Evolutionary conservation across 139 green algal species (phyloP).

Genomic region (Nannochloris sp.): DNA sequence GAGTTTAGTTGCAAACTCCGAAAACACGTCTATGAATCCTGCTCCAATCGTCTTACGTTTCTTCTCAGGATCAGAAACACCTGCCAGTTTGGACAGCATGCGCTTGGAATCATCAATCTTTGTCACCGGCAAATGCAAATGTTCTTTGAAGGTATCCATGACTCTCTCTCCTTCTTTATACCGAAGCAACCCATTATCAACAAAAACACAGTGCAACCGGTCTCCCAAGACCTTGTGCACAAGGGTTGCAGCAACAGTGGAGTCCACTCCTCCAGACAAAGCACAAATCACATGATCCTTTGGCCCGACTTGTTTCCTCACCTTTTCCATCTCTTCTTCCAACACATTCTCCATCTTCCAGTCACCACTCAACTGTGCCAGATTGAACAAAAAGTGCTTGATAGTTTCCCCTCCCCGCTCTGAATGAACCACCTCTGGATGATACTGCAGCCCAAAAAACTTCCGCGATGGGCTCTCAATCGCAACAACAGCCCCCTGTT

Average conservation of each 20-base stretch:
- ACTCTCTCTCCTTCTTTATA: constrained; percentile 89
- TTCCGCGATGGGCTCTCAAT: constrained; percentile 70
- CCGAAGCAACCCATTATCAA: constrained; percentile 96
- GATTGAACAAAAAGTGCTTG: constrained; percentile 78
- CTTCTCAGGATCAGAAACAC: constrained; percentile 85
- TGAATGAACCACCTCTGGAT: constrained; percentile 93
- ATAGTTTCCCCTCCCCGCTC: constrained; percentile 76
- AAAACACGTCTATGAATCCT: constrained; percentile 92
- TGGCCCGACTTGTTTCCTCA: constrained; percentile 65
- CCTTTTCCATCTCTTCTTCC: constrained; percentile 78
- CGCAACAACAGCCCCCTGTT: constrained; percentile 85
- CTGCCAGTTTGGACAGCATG: constrained; percentile 43
- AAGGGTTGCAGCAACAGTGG: constrained; percentile 88
- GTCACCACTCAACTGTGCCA: constrained; percentile 58
- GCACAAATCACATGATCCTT: constrained; percentile 95
- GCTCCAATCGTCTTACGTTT: constrained; percentile 96
- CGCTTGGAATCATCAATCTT: constrained; percentile 72
- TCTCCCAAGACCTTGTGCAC: constrained; percentile 94
- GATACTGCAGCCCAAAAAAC: constrained; percentile 95
- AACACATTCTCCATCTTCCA: constrained; percentile 97
- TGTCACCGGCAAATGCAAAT: constrained; percentile 96
- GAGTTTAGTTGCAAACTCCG: constrained; percentile 68
- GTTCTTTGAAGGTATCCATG: constrained; percentile 88
- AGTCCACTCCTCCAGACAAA: constrained; percentile 95
- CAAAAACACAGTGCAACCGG: constrained; percentile 97